Base-by-base conservation (phyloP, 345 rosid genomes). In the Pugionium dolabratum region DNA sequence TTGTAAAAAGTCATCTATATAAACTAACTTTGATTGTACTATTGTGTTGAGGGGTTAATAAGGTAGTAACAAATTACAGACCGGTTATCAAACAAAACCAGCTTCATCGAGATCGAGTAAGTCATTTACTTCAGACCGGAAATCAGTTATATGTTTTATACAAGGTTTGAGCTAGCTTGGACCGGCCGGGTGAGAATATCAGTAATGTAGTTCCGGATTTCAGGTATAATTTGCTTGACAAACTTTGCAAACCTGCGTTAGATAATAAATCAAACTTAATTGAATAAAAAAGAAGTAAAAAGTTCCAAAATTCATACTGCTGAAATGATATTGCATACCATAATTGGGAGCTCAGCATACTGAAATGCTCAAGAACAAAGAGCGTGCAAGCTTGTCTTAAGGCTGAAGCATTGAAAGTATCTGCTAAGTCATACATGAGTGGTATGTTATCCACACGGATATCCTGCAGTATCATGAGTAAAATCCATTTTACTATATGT, bases 361-460 rank as follows among this genome's bases (percentile, higher is more conserved):
- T 80, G 61, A 78, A 85, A 43, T 79, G 81, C 68, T 80, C 82
- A 33, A 86, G 70, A 46, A 84, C 77, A 61, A 82, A 89, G 51
- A 84, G 78, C 4, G 82, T 83, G 82, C 96, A 85, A 0, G 95
- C 80, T 64, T 82, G 79, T 71, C 69, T 85, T 62, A 92, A 72
- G 8, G 86, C 71, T 5, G 62, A 39, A 8, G 89, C 91, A 63
- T 85, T 84, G 46, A 77, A 85, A 51, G 86, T 79, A 59, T 84
- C 87, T 6, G 95, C 83, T 55, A 85, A 72, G 64, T 89, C 93
- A 4, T 84, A 85, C 89, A 85, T 85, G 4, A 59, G 59, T 6
- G 78, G 71, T 40, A 87, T 79, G 54, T 84, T 89, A 37, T 84
- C 91, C 56, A 74, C 71, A 9, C 78, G 77, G 40, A 89, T 80